These are phyloP conservation scores for Alternaria infectoria DNA, from an alignment of 2,329 filamentous ascomycete species.

Conservation along the genomic window DNA sequence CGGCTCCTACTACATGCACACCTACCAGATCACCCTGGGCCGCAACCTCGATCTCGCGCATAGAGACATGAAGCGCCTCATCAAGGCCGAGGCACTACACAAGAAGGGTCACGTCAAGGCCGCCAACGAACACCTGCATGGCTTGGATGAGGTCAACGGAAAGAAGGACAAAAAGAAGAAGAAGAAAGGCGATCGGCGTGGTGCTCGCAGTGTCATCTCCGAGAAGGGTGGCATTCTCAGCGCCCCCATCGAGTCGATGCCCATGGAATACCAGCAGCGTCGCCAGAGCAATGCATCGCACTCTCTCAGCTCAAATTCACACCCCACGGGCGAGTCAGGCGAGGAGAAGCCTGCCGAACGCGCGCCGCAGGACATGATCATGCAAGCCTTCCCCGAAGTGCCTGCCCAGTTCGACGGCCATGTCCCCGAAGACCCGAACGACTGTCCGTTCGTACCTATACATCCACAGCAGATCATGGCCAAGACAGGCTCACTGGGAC, in stretches of 20 bases:
- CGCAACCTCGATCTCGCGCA: constrained; percentile 63
- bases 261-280: constrained; percentile 43
- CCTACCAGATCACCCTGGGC: constrained; percentile 73
- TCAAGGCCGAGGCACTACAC: constrained; percentile 34
- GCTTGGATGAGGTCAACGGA: constrained; percentile 1
- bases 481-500: constrained; percentile 61
- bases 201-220: constrained; percentile 67
- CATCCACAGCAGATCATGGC: constrained; percentile 62
- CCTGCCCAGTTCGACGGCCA: constrained; percentile 63
- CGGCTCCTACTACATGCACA: constrained; percentile 80
- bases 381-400: constrained; percentile 44
- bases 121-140: constrained; percentile 30
- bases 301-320: constrained; percentile 59
- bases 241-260: constrained; percentile 41
- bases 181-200: constrained; percentile 58
- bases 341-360: constrained; percentile 38
- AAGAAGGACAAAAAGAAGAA: constrained; percentile 51
- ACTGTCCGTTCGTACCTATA: constrained; percentile 72
- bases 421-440: constrained; percentile 63
- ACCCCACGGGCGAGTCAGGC: constrained; percentile 42
- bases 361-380: constrained; percentile 44
- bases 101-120: constrained; percentile 33
- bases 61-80: constrained; percentile 60
- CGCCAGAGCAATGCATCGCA: constrained; percentile 51
- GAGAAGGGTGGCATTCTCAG: constrained; percentile 71